Base-by-base conservation (phyloP, 495 filamentous ascomycete genomes). In the Aspergillus panamensis region DNA sequence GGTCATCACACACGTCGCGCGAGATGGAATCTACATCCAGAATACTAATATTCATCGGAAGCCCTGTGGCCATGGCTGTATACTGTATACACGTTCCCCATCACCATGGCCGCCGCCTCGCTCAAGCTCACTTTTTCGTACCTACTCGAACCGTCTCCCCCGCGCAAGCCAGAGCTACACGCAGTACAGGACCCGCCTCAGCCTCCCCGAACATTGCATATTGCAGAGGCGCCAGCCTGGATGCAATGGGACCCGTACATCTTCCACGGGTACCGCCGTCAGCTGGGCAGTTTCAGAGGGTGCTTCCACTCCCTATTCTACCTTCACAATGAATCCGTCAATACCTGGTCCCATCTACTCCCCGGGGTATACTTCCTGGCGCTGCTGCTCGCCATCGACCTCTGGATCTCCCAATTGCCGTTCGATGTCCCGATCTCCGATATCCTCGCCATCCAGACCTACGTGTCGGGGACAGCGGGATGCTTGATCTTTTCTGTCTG, bases 241-340 rank as follows among this genome's bases (percentile, higher is more conserved):
- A 39, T 39, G 35, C 35, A 39, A 12, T 39, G 35, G 35, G 35
- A 39, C 1, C 35, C 35, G 0, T 39, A 39, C 10, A 39, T 39
- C 35, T 39, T 39, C 8, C 2, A 39, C 1, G 35, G 35, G 6
- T 39, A 39, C 10, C 35, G 35, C 0, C 0, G 10, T 0, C 51
- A 53, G 35, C 8, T 53, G 25, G 19, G 40, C 3, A 53, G 51
- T n/a, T 53, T 53, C 19, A 19, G 25, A 16, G 10, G 37, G 7
- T 53, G 51, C 35, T 53, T 53, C 19, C 40, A 39, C 20, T 53
- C 51, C 3, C n/a, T 53, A 19, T 53, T 53, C 37, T 43, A 53
- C n/a, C 35, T 53, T 10, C 51, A 53, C 14, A 53, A 53, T n/a
- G 51, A 53, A 31, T 53, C 51, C 14, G 16, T 53, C 16, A 53